Base-by-base conservation (phyloP, 2,329 filamentous ascomycete genomes). In the Aspergillus sclerotialis region DNA sequence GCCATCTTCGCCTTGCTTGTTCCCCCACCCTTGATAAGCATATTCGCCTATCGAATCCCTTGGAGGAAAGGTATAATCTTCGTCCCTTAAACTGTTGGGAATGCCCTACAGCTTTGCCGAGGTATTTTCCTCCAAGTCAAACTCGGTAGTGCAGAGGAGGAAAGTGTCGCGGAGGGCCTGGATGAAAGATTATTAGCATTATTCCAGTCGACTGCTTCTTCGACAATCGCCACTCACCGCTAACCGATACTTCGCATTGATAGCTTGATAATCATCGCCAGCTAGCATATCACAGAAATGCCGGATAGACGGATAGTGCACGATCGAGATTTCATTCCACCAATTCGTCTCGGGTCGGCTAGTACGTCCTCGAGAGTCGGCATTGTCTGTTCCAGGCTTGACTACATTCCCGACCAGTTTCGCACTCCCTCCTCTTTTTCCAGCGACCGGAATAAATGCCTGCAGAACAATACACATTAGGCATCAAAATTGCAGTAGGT, bases 321-420 rank as follows among this genome's bases (percentile, higher is more conserved):
- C 78, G 28, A 81, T 62, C 0, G 77, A 76, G 40, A 82, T 67
- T 56, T 82, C 77, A 51, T 81, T 73, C 77, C 78, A 82, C 33
- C 58, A 59, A 9, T 55, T 58, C 29, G 42, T 38, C 26, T 46
- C 49, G 11, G 43, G 48, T 19, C 19, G 44, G 12, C 45, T 48
- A 31, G 29, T 21, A n/a, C 27, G 28, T 2, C 48, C 50, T 10
- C 49, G 35, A 3, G 52, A 51, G 36, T 58, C 56, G 10, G 46
- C 42, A 8, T 36, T 28, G 11, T 29, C 36, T 12, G 35, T 27
- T 4, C 40, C 31, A 3, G 50, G 46, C 21, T 45, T 37, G 11
- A 75, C 63, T 1, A 79, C 72, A 36, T 68, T 75, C 0, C 77
- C 78, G 1, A 80, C 75, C 5, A 81, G 63, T 58, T 81, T 81